These are phyloP conservation scores for Ceratobasidium theobromae DNA, from an alignment of 1,284 basidiomycete genomes.

Conservation along the genomic window DNA sequence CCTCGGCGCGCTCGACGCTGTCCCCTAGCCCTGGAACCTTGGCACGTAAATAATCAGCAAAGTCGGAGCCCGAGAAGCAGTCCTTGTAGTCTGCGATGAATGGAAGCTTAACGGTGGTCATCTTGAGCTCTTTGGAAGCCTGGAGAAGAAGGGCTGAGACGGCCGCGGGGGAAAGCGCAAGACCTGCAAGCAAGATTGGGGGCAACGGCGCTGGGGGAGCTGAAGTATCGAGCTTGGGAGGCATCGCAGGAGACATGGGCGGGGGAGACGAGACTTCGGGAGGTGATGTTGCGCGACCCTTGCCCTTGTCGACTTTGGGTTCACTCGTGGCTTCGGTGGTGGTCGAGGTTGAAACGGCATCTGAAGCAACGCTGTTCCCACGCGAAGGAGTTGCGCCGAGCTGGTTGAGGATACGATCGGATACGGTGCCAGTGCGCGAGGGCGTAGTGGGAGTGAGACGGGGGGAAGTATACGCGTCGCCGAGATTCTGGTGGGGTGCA, in stretches of 20 bases:
- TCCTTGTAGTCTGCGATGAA: slow-evolving; percentile 86
- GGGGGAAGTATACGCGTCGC: slow-evolving; percentile 78
- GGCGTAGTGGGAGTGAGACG: slow-evolving; percentile 59
- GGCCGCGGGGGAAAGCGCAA: slow-evolving; percentile 62
- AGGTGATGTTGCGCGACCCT: slow-evolving; percentile 49
- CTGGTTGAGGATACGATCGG: slow-evolving; percentile 72
- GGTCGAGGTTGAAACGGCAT: slow-evolving; percentile 7
- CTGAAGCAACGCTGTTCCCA: slow-evolving; percentile 16
- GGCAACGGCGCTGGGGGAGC: slow-evolving; percentile 42
- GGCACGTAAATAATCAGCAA: slow-evolving; percentile 71
- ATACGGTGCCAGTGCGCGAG: slow-evolving; percentile 59
- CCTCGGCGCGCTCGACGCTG: slow-evolving; percentile 73
- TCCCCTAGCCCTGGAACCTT: slow-evolving; percentile 70
- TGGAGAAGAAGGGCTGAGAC: slow-evolving; percentile 68
- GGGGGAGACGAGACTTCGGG: slow-evolving; percentile 64
- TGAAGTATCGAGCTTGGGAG: slow-evolving; percentile 32
- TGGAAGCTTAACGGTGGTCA: slow-evolving; percentile 70
- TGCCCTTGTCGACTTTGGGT: slow-evolving; percentile 73
- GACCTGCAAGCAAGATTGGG: slow-evolving; percentile 70
- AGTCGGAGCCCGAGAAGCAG: slow-evolving; percentile 80
- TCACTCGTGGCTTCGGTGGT: slow-evolving; percentile 36
- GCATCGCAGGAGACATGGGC: slow-evolving; percentile 53
- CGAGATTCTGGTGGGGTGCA: slow-evolving; percentile 63
- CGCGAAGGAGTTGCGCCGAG: slow-evolving; percentile 43
- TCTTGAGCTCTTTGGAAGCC: slow-evolving; percentile 62